Percentiles rank a stretch among this genome's conserved stretches.
phyloP scores from a whole-genome alignment of 495 filamentous ascomycete genomes.

The Aeminium ludgeri region DNA sequence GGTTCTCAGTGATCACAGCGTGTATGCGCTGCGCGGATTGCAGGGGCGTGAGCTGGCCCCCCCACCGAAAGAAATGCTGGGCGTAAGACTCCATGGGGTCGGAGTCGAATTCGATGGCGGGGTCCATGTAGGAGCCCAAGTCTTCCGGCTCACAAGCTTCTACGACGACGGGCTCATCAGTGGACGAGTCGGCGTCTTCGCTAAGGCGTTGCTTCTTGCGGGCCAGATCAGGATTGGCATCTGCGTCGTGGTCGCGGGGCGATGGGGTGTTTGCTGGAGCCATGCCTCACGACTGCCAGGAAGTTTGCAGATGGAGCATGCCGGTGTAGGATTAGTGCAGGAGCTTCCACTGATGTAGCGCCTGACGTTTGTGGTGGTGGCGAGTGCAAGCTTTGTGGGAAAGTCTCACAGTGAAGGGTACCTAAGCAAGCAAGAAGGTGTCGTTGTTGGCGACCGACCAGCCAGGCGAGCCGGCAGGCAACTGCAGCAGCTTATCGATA shows the following conservation, averaged over 20 bases:
- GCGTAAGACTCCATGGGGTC: not conserved
- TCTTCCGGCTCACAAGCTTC: slow-evolving; percentile 17
- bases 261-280: slow-evolving; percentile 3
- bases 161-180: slow-evolving; percentile 17
- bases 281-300: slow-evolving; percentile 4
- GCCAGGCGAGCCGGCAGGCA: no score
- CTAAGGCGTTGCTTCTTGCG: slow-evolving; percentile 14
- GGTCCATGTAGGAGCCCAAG: slow-evolving; percentile 10
- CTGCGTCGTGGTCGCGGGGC: slow-evolving; percentile 9
- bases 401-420: not conserved
- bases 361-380: no score
- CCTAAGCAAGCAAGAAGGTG: no score
- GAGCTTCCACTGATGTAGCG: not conserved
- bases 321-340: not conserved
- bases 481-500: no score
- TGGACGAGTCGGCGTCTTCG: slow-evolving; percentile 9
- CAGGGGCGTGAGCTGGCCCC: no score
- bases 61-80: no score
- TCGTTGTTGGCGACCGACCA: no score
- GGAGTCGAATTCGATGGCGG: slow-evolving; percentile 15
- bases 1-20: not conserved
- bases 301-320: not conserved
- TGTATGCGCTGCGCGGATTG: no score
- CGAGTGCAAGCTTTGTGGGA: not conserved
- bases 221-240: slow-evolving; percentile 6